A percentile compares a stretch with the other conserved stretches of the same genome.
Conservation (phyloP, 108 stramenopile genomes). For the Discostella stelligeroides region DNA sequence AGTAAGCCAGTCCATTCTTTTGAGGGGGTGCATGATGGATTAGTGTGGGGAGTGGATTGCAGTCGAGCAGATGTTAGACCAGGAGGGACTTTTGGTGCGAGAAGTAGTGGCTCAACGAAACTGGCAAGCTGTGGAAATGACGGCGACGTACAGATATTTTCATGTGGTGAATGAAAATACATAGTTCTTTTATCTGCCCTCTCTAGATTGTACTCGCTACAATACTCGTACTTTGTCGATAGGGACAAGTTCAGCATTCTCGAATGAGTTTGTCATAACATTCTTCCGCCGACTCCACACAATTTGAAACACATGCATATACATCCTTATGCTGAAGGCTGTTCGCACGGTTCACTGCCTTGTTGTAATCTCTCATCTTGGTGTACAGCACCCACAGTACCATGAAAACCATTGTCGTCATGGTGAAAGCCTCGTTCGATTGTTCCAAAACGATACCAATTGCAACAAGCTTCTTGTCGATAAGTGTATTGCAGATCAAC, state of each 20-base stretch:
- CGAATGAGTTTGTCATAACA: too few species aligned
- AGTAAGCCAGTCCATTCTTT: slow-evolving; percentile 49
- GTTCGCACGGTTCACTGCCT: slow-evolving; percentile 14
- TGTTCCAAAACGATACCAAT: slow-evolving; percentile 3
- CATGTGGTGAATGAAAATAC: slow-evolving; percentile 33
- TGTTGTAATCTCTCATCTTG: slow-evolving; percentile 25
- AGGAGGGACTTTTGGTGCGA: slow-evolving; percentile 1
- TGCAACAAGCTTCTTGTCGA: background rate
- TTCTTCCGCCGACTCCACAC: background rate
- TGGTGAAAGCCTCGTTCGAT: slow-evolving; percentile 10
- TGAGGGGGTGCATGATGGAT: slow-evolving; percentile 41
- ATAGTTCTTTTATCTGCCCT: too few species aligned
- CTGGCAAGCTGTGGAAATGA: slow-evolving; percentile 46
- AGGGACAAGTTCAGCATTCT: background rate
- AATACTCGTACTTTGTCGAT: too few species aligned
- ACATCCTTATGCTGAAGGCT: background rate
- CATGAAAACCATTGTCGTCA: slow-evolving; percentile 5
- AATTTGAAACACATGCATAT: background rate
- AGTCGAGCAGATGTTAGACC: slow-evolving; percentile 18
- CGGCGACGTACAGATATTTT: slow-evolving; percentile 42
- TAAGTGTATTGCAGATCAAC: slow-evolving; percentile 4
- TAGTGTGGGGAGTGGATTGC: slow-evolving; percentile 43
- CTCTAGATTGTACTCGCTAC: too few species aligned
- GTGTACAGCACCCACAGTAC: slow-evolving; percentile 30
- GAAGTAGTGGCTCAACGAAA: slow-evolving; percentile 6